Base-by-base conservation (phyloP, 2,329 filamentous ascomycete species). In the Raffaelea albimanens region DNA sequence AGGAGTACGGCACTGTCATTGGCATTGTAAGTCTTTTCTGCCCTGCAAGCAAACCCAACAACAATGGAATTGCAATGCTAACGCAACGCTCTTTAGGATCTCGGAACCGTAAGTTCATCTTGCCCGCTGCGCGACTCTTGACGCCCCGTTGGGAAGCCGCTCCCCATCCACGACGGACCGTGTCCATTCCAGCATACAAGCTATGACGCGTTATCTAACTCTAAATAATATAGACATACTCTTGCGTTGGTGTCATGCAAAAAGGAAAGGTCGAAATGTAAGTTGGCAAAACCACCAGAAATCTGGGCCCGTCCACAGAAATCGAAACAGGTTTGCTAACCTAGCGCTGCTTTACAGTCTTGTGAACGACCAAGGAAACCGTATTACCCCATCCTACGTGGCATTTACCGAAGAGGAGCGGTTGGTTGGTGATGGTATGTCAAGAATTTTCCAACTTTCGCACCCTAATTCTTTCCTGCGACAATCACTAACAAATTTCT, bases 401-500 rank as follows among this genome's bases (percentile, higher is more conserved):
- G 89, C 88, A 62, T 95, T 95, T 70, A 97, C 89, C 68, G 90
- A 97, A 61, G 89, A 96, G 55, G 93, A 97, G 72, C 84, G 93
- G 65, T 78, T 98, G 57, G 89, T 98, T 58, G 93, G 93, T 78
- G 93, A 98, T 69, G 88, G 49, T 51, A 51, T 21, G 47, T 48
- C 7, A 3, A 14, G 4, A n/a, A 7, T 41, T 11, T 1, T 8
- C 4, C 18, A 13, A 8, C 2, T 2, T 16, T 5, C 5, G 4
- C 43, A 7, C 25, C 25, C 25, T 13, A 29, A 29, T 29, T 29
- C 25, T 29, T 13, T 29, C 7, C 25, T 29, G 25, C 13, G 7
- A 29, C 25, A 29, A 16, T 13, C 13, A 13, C 44, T 46, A 40
- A 47, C 22, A 21, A 40, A 5, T 10, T 4, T 33, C 38, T 18